Base-by-base conservation (phyloP, 163 green algal genomes). In the Scenedesmus sp. region DNA sequence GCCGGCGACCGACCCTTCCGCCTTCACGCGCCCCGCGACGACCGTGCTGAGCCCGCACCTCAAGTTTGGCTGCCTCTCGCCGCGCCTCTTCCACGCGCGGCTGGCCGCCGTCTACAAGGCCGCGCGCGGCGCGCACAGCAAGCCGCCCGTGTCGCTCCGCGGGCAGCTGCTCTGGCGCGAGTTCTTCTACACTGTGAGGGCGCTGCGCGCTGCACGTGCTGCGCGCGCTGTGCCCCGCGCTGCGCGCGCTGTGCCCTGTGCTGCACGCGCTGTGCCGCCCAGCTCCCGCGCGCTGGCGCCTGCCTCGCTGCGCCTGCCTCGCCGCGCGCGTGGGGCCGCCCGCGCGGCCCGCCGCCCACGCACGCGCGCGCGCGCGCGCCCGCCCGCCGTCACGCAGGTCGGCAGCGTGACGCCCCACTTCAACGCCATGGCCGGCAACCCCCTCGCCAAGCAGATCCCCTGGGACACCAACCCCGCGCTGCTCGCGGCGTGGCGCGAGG, bases 161-260 rank as follows among this genome's bases (percentile, higher is more conserved):
- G 96, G 93, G 10, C 94, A 97, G 87, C 89, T 99, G 67, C 86
- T 98, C 78, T 99, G 95, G 96, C 83, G 96, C 0, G 96, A 99
- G 82, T 98, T 98, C 82, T 98, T 95, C 83, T 97, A 96, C 80
- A 91, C 85, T 11, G 89, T 92, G 24, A 54, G 84, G n/a, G n/a
- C n/a, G n/a, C n/a, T n/a, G n/a, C n/a, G n/a, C n/a, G n/a, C n/a
- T n/a, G n/a, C n/a, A n/a, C n/a, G n/a, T n/a, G n/a, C n/a, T n/a
- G n/a, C n/a, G n/a, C n/a, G n/a, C n/a, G n/a, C n/a, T n/a, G n/a
- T n/a, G n/a, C n/a, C n/a, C n/a, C n/a, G n/a, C n/a, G n/a, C n/a
- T n/a, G n/a, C n/a, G n/a, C n/a, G n/a, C n/a, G n/a, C n/a, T n/a
- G n/a, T n/a, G n/a, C n/a, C n/a, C n/a, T n/a, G n/a, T n/a, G n/a